Conservation (phyloP, 78 protist genomes). For the Creolimax fragrantissima region DNA sequence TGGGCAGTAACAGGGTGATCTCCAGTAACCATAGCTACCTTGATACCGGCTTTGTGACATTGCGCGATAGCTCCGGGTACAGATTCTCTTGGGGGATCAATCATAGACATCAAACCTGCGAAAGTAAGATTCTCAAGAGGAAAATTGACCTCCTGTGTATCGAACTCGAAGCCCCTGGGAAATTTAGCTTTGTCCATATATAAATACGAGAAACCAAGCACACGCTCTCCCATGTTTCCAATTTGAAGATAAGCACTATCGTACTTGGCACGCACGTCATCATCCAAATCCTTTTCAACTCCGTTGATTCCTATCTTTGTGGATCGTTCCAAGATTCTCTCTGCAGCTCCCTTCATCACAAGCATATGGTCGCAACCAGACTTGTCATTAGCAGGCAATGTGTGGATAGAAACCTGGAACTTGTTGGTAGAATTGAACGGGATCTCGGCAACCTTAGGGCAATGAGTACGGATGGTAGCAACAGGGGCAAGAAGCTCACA, state of each 20-base stretch:
- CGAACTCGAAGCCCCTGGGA: conserved; percentile 17
- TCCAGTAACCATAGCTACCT: conserved; percentile 96
- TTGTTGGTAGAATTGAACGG: conserved; percentile 94
- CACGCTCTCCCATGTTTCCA: conserved; percentile 42
- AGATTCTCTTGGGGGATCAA: conserved; percentile 92
- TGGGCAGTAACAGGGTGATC: conserved; percentile 93
- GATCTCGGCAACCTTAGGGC: conserved; percentile 45
- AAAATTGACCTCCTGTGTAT: conserved; percentile 21
- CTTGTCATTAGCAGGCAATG: not conserved
- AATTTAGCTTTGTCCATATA: not conserved
- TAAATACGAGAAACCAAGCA: conserved; percentile 12
- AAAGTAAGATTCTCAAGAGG: conserved; percentile 48
- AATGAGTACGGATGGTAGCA: not conserved
- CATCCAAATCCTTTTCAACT: not conserved
- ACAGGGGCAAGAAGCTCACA: not conserved
- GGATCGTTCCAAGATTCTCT: conserved; percentile 56
- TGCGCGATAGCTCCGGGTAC: conserved; percentile 50
- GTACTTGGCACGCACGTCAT: not conserved
- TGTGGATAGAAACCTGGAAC: conserved; percentile 60
- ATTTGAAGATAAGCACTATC: not conserved
- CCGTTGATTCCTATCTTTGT: conserved; percentile 27
- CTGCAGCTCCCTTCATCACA: conserved; percentile 82
- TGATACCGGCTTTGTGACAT: conserved; percentile 61
- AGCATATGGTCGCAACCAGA: not conserved
- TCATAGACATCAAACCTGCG: conserved; percentile 78